Conservation (phyloP, 495 filamentous ascomycete species). For the Penicillium egyptiacum region DNA sequence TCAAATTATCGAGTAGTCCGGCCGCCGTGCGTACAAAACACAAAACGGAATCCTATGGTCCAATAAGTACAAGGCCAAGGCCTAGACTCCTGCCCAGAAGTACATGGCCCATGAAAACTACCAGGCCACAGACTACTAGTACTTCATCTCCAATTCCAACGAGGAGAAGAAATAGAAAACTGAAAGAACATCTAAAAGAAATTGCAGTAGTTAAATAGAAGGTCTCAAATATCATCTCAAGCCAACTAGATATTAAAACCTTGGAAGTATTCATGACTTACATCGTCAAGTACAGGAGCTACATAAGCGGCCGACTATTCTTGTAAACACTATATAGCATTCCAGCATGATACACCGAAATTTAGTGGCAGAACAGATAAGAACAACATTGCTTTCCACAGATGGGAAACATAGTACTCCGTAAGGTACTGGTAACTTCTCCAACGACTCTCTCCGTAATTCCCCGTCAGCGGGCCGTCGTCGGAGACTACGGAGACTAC, state of each 20-base stretch:
- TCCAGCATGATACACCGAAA: neutral
- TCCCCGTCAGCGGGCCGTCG: neutral
- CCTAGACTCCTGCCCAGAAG: neutral
- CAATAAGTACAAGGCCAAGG: neutral
- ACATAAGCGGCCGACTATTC: neutral
- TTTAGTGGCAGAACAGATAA: neutral
- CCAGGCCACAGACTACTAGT: too few species aligned
- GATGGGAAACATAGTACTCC: too few species aligned
- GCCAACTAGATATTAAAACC: neutral
- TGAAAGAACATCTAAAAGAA: too few species aligned
- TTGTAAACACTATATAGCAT: neutral
- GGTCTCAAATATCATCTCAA: neutral
- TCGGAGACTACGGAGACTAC: conserved; percentile 4
- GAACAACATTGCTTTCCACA: neutral
- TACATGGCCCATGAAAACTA: too few species aligned
- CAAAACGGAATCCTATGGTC: neutral
- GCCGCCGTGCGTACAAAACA: neutral
- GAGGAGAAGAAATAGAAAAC: too few species aligned
- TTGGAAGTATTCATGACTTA: neutral
- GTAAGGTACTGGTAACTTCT: too few species aligned
- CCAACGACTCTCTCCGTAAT: neutral
- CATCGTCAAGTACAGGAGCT: neutral
- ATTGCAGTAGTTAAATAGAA: too few species aligned
- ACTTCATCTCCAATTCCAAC: neutral
- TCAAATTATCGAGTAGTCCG: neutral